Base-by-base conservation (phyloP, 139 green algal genomes). In the Micractinium sp. region DNA sequence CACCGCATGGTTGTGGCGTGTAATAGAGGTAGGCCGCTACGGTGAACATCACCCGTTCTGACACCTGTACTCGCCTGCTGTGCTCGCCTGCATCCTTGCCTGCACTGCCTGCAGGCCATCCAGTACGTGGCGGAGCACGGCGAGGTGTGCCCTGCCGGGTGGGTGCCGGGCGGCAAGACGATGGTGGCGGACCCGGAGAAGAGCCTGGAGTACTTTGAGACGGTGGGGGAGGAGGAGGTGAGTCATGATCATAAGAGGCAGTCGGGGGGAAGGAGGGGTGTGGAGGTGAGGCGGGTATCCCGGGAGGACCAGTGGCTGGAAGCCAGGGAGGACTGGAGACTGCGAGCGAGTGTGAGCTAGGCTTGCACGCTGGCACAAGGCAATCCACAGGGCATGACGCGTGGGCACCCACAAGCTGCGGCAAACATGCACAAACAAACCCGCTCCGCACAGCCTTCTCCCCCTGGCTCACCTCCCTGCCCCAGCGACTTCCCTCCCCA, bases 101-200 rank as follows among this genome's bases (percentile, higher is more conserved):
- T 31, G 25, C 53, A 9, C 53, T 53, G 23, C 73, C 75, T 96
- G 74, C 97, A 99, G 95, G 97, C 97, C 19, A 94, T 99, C 47
- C 97, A 99, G 94, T 97, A 98, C 89, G 95, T 98, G 35, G 93
- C 91, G 0, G 91, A 98, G 91, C 93, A 96, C 75, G 94, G 94
- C 5, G 94, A 96, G 87, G 94, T 96, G 79, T 93, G 91, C 81
- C 98, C 98, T 29, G 98, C 98, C 81, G 96, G 96, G 75, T 99
- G 98, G 98, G 98, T 97, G 94, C 98, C 98, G 5, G 98, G 98
- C 12, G 91, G 95, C 15, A 95, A 95, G 85, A 97, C 96, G 29
- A 99, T 99, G 95, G 93, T 97, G 91, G 95, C 96, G 29, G 93
- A 96, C 76, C 92, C 96, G 20, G 94, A 96, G 71, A 96, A 92